Percentiles rank a stretch among this genome's conserved stretches.
Conservation (phyloP, 2,329 filamentous ascomycete species). For the Onygenales sp. region DNA sequence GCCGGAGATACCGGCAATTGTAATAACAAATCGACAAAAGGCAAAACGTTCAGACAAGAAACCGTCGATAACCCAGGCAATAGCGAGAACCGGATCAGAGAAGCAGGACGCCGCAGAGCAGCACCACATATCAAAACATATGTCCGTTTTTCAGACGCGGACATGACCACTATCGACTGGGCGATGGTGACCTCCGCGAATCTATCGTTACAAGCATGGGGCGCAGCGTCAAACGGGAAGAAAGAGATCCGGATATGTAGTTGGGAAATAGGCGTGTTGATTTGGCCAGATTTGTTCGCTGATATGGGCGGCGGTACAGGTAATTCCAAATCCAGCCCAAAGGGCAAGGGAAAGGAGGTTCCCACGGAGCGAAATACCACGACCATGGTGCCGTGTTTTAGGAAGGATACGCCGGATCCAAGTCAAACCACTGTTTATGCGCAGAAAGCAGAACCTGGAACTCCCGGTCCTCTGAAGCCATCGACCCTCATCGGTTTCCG, state of each 20-base stretch:
- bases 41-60: neutral
- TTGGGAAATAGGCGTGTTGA: constrained; percentile 73
- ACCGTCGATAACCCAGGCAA: neutral
- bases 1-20: constrained; percentile 43
- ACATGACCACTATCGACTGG: constrained; percentile 59
- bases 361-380: constrained; percentile 17
- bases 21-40: neutral
- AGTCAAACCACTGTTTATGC: neutral
- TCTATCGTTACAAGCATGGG: constrained; percentile 82
- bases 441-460: constrained; percentile 11
- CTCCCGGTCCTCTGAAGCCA: neutral
- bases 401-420: constrained; percentile 44
- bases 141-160: constrained; percentile 48
- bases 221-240: constrained; percentile 47
- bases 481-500: constrained; percentile 53
- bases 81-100: constrained; percentile 16
- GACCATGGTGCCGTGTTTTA: constrained; percentile 61
- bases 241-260: constrained; percentile 64
- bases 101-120: constrained; percentile 57
- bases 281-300: constrained; percentile 59
- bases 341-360: constrained; percentile 5
- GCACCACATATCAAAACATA: constrained; percentile 90
- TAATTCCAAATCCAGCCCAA: constrained; percentile 8
- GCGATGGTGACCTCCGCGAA: constrained; percentile 86
- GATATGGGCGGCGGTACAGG: constrained; percentile 30